phyloP scores from a whole-genome alignment of 139 green algal genomes.

The Tetratostichococcus sp. region DNA sequence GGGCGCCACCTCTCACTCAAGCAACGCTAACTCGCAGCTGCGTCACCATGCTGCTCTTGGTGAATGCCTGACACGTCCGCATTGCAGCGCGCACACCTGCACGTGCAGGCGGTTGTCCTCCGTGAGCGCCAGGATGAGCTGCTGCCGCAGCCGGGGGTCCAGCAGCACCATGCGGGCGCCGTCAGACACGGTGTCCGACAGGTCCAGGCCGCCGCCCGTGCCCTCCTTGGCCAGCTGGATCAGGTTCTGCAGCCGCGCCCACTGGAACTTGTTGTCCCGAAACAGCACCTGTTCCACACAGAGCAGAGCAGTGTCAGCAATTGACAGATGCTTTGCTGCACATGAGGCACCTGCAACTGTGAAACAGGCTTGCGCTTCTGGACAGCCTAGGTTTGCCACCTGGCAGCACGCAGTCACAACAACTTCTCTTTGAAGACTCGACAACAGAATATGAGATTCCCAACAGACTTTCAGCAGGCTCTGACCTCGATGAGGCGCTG shows the following conservation, averaged over 20 bases:
- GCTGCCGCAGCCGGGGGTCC: constrained; percentile 68
- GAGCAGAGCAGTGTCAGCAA: too few relatives aligned
- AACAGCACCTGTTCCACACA: constrained; percentile 79
- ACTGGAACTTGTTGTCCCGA: constrained; percentile 88
- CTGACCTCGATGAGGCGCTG: constrained; percentile 87
- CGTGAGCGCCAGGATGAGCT: constrained; percentile 90
- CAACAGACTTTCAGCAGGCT: background rate
- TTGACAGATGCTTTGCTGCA: too few relatives aligned
- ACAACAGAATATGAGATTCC: too few relatives aligned
- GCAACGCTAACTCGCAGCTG: too few relatives aligned
- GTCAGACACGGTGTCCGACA: constrained; percentile 83
- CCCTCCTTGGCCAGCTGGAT: constrained; percentile 79
- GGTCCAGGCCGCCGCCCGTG: constrained; percentile 62
- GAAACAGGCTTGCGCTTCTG: too few relatives aligned
- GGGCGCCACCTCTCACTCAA: too few relatives aligned
- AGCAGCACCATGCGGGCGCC: constrained; percentile 66
- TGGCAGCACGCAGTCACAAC: too few relatives aligned
- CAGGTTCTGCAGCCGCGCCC: constrained; percentile 94
- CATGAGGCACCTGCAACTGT: too few relatives aligned
- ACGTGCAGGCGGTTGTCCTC: constrained; percentile 94
- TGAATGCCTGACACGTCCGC: too few relatives aligned
- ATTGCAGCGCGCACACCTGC: constrained; percentile 31
- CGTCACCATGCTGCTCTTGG: too few relatives aligned
- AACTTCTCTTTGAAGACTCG: too few relatives aligned
- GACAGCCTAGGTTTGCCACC: too few relatives aligned